Percentiles rank a stretch among this genome's conserved stretches.
Conservation (phyloP, 305 asterid species). For the Fraxinus ornus region DNA sequence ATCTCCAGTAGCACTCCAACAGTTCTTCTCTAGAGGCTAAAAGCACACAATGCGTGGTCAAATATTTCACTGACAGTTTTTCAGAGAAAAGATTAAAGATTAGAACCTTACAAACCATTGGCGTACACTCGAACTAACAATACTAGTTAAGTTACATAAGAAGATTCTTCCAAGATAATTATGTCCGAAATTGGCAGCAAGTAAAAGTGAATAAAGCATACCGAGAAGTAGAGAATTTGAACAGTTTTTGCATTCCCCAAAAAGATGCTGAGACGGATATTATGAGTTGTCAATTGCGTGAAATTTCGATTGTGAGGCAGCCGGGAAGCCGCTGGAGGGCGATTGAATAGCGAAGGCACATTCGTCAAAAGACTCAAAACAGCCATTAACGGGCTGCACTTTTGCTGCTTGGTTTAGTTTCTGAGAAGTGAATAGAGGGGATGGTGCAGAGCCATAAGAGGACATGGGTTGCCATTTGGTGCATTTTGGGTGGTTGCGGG, state of each 20-base stretch:
- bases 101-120: not conserved
- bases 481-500: not conserved
- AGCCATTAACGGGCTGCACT: conserved; percentile 36
- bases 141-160: not conserved
- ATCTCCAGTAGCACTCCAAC: not conserved
- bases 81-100: not conserved
- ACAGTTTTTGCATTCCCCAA: conserved; percentile 16
- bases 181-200: not conserved
- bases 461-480: not conserved
- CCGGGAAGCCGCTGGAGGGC: conserved; percentile 15
- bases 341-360: conserved; percentile 31
- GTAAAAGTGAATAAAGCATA: not conserved
- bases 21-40: not conserved
- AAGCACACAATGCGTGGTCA: not conserved
- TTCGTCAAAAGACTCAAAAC: conserved; percentile 27
- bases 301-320: conserved; percentile 18
- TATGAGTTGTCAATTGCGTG: not conserved
- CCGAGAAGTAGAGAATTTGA: conserved; percentile 30
- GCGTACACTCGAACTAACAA: not conserved
- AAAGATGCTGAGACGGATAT: conserved; percentile 16
- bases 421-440: not conserved
- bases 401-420: not conserved
- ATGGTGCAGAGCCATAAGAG: not conserved
- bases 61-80: not conserved
- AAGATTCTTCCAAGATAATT: not conserved